Conservation (phyloP, 2,329 filamentous ascomycete genomes). For the Xylaria polymorpha region DNA sequence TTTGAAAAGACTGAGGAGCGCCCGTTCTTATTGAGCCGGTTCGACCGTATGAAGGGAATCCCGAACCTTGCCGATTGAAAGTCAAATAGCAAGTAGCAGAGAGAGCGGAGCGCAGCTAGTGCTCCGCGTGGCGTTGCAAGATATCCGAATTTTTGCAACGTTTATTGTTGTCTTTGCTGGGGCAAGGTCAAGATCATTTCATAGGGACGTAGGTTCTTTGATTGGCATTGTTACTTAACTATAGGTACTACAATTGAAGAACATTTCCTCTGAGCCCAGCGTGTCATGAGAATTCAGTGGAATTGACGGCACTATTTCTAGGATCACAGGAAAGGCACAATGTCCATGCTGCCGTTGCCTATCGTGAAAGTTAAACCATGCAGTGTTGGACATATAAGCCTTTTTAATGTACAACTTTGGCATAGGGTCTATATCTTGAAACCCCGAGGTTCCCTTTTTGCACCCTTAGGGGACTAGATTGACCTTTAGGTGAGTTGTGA, state of each 20-base stretch:
- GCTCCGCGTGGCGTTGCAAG: slow-evolving; percentile 1
- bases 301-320: background rate
- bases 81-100: slow-evolving; percentile 4
- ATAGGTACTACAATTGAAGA: slow-evolving; percentile 34
- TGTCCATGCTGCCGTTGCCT: too few species aligned
- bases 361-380: too few species aligned
- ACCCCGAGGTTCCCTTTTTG: too few species aligned
- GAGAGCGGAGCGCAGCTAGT: background rate
- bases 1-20: slow-evolving; percentile 2
- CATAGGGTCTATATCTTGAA: too few species aligned
- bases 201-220: slow-evolving; percentile 33
- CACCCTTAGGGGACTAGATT: too few species aligned
- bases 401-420: too few species aligned
- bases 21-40: slow-evolving; percentile 4
- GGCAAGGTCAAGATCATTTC: slow-evolving; percentile 25
- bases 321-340: too few species aligned
- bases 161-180: slow-evolving; percentile 27
- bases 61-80: background rate
- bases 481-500: too few species aligned
- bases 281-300: background rate
- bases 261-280: slow-evolving; percentile 2
- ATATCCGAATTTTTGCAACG: slow-evolving; percentile 24
- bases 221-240: slow-evolving; percentile 30
- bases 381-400: too few species aligned
- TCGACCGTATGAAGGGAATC: slow-evolving; percentile 7